Evolutionary conservation across 2,329 filamentous ascomycete genomes (phyloP), one percentile per base, ranked within the genome.

Genomic region (Colletotrichum higginsianum): DNA sequence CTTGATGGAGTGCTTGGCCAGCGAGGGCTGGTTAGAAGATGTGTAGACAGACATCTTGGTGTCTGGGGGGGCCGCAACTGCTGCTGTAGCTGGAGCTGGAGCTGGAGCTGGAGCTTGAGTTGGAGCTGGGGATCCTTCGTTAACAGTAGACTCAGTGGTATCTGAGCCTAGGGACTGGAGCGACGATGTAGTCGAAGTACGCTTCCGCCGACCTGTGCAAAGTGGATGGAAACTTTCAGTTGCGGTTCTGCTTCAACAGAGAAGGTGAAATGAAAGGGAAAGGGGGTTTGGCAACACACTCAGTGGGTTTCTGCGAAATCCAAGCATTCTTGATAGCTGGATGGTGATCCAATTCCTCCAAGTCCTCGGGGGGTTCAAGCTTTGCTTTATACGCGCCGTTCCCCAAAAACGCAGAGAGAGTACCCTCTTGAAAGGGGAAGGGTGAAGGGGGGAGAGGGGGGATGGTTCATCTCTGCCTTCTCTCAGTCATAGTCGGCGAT

Each of bases 261-360:
- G 6, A 55, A 12, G 15, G 30, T 30, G 30, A 8, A 26, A 21
- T 18, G 16, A 40, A 21, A 40, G n/a, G 23, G 46, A 60, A 18
- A 44, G 38, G 53, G 47, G 46, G 38, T 40, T 21, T 21, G 3
- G 18, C 12, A 6, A 67, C 67, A 46, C 55, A 71, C 68, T 71
- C 46, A 68, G 44, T 53, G 68, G 65, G 53, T 68, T 67, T 68
- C 57, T 68, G 65, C 65, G 64, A 58, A 71, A 68, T 71, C 68
- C 68, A 63, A 71, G 68, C 68, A 71, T 71, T 47, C 16, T 67
- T n/a, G 23, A 18, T 21, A 47, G 46, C n/a, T 47, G 47, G 21
- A 23, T 60, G 46, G 15, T 63, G 46, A 11, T 44, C 12, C 5
- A 9, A 9, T 18, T 12, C 15, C 16, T 2, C 11, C 44, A n/a